phyloP scores from a whole-genome alignment of 345 rosid species.

The Camelina neglecta region DNA sequence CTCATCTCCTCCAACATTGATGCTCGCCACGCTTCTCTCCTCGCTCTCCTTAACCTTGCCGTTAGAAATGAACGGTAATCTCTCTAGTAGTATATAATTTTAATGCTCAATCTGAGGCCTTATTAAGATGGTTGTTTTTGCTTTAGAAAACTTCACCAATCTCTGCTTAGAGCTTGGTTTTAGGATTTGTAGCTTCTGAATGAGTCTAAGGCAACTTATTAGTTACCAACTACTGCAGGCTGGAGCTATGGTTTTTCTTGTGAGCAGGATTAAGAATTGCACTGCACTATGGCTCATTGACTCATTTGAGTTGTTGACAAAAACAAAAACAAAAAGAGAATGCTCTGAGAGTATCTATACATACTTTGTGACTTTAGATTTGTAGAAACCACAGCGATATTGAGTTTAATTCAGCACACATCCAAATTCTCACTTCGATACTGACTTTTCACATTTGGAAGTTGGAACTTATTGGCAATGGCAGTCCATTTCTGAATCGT shows the following conservation, averaged over 20 bases:
- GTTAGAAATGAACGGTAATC: constrained; percentile 67
- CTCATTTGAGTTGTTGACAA: too few species aligned
- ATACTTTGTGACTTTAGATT: constrained; percentile 6
- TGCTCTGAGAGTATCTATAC: neutral
- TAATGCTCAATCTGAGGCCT: neutral
- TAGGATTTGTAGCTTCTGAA: neutral
- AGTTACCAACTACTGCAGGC: neutral
- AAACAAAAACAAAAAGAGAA: neutral
- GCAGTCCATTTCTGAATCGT: neutral
- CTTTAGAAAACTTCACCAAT: constrained; percentile 3
- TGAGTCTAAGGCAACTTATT: neutral
- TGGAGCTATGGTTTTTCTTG: neutral
- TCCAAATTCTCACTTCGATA: neutral
- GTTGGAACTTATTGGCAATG: neutral
- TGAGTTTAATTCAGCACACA: neutral
- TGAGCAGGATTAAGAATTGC: neutral
- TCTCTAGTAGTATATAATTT: neutral
- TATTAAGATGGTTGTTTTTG: constrained; percentile 3
- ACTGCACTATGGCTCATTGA: too few species aligned
- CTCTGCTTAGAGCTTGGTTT: neutral
- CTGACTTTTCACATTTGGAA: neutral
- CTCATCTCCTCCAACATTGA: constrained; percentile 60
- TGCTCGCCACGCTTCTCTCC: constrained; percentile 73
- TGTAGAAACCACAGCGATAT: neutral
- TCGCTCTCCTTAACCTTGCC: constrained; percentile 81